phyloP scores from a whole-genome alignment of 345 rosid genomes.

The Arabis alpina region DNA sequence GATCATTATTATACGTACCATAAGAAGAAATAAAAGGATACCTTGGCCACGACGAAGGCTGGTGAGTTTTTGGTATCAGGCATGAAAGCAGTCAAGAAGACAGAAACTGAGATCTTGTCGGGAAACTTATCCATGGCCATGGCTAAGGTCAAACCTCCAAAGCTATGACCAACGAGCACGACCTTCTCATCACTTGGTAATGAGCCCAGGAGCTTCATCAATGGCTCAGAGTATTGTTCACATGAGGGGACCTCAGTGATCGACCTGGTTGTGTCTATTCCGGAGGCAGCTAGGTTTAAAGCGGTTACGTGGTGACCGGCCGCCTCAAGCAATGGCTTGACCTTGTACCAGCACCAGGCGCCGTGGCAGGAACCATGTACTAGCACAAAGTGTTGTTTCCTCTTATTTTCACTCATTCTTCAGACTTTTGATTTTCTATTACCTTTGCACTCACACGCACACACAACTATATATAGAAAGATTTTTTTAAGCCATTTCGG shows the following conservation, averaged over 20 bases:
- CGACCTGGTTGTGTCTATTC: conserved; percentile 45
- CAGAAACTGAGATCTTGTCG: conserved; percentile 34
- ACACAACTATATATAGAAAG: not conserved
- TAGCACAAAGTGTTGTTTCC: conserved; percentile 54
- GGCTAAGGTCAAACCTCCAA: conserved; percentile 63
- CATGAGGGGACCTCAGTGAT: conserved; percentile 53
- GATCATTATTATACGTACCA: no score
- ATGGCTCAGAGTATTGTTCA: conserved; percentile 52
- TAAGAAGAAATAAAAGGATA: not conserved
- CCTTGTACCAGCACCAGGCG: conserved; percentile 72
- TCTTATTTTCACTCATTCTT: conserved; percentile 29
- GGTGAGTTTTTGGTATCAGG: conserved; percentile 44
- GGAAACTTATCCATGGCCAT: conserved; percentile 51
- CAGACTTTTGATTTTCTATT: not conserved
- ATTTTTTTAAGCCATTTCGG: no score
- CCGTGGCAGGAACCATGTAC: conserved; percentile 70
- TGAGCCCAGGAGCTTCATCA: conserved; percentile 46
- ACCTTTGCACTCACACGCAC: not conserved
- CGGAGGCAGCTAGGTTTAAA: conserved; percentile 58
- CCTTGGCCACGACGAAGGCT: conserved; percentile 38
- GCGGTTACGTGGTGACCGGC: conserved; percentile 57
- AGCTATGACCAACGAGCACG: conserved; percentile 74
- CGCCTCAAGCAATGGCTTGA: conserved; percentile 55
- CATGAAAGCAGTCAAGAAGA: conserved; percentile 43
- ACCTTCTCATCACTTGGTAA: conserved; percentile 49